These are phyloP conservation scores for Colletotrichum australisinense DNA, from an alignment of 2,329 filamentous ascomycete genomes.

Conservation along the genomic window DNA sequence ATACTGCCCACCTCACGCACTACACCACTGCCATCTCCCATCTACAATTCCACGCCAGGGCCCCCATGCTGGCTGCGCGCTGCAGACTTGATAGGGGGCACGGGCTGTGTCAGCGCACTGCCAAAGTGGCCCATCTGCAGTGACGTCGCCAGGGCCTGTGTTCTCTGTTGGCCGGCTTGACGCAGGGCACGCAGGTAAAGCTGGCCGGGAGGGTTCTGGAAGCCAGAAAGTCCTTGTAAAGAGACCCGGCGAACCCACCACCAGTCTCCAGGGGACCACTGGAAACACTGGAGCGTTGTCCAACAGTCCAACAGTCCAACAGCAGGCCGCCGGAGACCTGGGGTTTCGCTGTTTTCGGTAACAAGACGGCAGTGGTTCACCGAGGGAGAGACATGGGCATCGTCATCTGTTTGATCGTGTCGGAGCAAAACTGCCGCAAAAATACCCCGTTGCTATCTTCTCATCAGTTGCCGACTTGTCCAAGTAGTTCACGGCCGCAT, in stretches of 20 bases:
- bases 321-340: not conserved
- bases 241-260: not conserved
- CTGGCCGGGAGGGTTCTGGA: slow-evolving; percentile 9
- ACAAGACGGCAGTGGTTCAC: not conserved
- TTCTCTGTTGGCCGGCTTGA: not conserved
- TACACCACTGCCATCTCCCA: not conserved
- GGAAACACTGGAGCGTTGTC: slow-evolving; percentile 27
- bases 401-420: not conserved
- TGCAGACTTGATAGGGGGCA: slow-evolving; percentile 22
- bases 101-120: slow-evolving; percentile 23
- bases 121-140: slow-evolving; percentile 16
- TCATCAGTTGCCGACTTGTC: not conserved
- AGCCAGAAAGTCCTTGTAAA: not conserved
- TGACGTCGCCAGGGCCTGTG: slow-evolving; percentile 24
- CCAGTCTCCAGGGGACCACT: slow-evolving; percentile 1
- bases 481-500: too few species aligned
- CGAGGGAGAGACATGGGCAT: slow-evolving; percentile 11
- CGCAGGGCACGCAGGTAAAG: not conserved
- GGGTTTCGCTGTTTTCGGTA: not conserved
- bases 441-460: not conserved
- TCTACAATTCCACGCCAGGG: not conserved
- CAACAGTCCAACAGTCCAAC: slow-evolving; percentile 24
- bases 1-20: not conserved
- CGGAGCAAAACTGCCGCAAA: not conserved
- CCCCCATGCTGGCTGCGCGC: not conserved